A percentile compares a stretch with the other conserved stretches of the same genome.
Evolutionary conservation across 768 basidiomycete genomes (phyloP).

Genomic region (Austroboletus eburneus): DNA sequence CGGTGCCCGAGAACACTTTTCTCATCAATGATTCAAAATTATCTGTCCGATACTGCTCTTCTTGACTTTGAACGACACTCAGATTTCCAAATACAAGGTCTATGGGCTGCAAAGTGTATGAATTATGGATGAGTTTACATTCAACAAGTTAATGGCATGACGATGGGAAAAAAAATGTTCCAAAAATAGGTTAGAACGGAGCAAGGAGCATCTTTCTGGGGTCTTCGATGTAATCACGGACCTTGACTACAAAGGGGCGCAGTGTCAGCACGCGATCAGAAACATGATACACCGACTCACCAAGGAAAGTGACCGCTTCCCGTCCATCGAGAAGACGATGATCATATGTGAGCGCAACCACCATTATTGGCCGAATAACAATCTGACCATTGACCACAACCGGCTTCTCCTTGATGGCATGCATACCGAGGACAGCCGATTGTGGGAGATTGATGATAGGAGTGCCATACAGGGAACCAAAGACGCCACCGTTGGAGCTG

Average conservation of each 20-base stretch:
- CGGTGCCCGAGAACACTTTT: too few relatives aligned
- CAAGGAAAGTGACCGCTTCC: constrained; percentile 96
- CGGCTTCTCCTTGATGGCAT: constrained; percentile 86
- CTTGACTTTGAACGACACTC: background rate
- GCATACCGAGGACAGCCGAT: constrained; percentile 94
- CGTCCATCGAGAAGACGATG: constrained; percentile 93
- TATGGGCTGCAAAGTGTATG: constrained; percentile 7
- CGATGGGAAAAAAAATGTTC: background rate
- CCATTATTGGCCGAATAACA: constrained; percentile 96
- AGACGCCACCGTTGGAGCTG: constrained; percentile 98
- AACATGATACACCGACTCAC: constrained; percentile 41
- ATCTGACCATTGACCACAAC: constrained; percentile 94
- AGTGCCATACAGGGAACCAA: constrained; percentile 96
- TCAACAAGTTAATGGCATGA: background rate
- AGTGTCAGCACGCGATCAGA: constrained; percentile 1
- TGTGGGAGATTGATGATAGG: constrained; percentile 98
- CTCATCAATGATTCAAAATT: too few relatives aligned
- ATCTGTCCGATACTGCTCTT: too few relatives aligned
- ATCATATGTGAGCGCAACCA: constrained; percentile 91
- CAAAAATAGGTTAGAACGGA: constrained; percentile 11
- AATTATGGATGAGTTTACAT: constrained; percentile 5
- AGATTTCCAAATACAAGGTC: constrained; percentile 2
- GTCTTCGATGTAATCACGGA: constrained; percentile 93
- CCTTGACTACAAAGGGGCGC: constrained; percentile 53
- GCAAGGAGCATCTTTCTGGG: constrained; percentile 86